Percentiles rank a stretch among this genome's conserved stretches.
phyloP scores from a whole-genome alignment of 495 filamentous ascomycete species.

The Talaromyces ruber region DNA sequence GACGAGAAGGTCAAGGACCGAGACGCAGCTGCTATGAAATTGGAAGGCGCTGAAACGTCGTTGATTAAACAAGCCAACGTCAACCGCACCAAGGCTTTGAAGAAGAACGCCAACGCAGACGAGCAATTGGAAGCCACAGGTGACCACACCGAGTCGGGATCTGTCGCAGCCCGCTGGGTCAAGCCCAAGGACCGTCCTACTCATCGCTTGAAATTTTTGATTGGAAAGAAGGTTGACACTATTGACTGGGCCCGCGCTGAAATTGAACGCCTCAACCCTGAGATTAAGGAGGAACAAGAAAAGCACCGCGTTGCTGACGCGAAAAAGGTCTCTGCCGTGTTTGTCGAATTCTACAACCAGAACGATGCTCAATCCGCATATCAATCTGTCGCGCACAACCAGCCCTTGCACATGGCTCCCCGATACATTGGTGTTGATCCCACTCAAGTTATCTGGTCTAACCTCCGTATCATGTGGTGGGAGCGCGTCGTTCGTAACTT shows the following conservation, averaged over 20 bases:
- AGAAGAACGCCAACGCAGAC: constrained; percentile 53
- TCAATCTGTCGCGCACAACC: constrained; percentile 77
- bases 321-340: constrained; percentile 50
- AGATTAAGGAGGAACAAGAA: constrained; percentile 67
- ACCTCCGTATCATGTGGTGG: constrained; percentile 83
- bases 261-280: constrained; percentile 72
- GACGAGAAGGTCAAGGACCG: constrained; percentile 80
- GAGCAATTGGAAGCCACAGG: constrained; percentile 27
- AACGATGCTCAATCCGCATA: constrained; percentile 77
- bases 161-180: constrained; percentile 72
- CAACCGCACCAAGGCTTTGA: constrained; percentile 61
- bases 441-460: constrained; percentile 80
- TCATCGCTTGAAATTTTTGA: constrained; percentile 67
- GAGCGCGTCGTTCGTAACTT: constrained; percentile 67
- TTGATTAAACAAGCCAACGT: constrained; percentile 77
- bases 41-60: constrained; percentile 85
- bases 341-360: constrained; percentile 80
- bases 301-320: constrained; percentile 62
- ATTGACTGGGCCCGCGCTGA: constrained; percentile 83
- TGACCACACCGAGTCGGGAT: constrained; percentile 56
- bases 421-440: constrained; percentile 82
- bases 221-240: constrained; percentile 81
- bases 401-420: constrained; percentile 87
- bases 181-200: constrained; percentile 75
- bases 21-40: constrained; percentile 71